Conservation (phyloP, 106 monocot genomes). For the Allium fistulosum region DNA sequence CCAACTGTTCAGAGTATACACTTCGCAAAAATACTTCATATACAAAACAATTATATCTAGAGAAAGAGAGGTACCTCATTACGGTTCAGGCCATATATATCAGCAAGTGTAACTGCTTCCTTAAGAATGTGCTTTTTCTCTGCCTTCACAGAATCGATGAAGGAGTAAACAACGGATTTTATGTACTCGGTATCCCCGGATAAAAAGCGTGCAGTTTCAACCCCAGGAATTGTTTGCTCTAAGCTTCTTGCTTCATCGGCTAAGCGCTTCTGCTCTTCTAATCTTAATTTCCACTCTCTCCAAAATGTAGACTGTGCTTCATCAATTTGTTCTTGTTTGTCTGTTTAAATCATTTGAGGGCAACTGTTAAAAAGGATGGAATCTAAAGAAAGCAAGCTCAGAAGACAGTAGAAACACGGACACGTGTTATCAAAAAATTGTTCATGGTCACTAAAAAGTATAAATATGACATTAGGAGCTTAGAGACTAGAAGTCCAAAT, state of each 20-base stretch:
- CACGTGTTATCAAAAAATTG: neutral
- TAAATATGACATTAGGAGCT: too few species aligned
- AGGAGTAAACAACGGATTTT: conserved; percentile 43
- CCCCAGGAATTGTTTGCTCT: conserved; percentile 63
- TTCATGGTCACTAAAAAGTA: neutral
- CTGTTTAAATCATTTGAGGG: conserved; percentile 21
- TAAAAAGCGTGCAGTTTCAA: conserved; percentile 65
- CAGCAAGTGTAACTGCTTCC: conserved; percentile 66
- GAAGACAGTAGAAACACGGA: neutral
- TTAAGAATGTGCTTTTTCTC: conserved; percentile 75
- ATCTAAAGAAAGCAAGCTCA: neutral
- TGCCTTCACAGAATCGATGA: conserved; percentile 71
- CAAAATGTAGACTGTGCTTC: conserved; percentile 65
- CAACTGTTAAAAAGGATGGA: neutral
- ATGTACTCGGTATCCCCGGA: conserved; percentile 74
- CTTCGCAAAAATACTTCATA: too few species aligned
- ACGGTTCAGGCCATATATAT: conserved; percentile 63
- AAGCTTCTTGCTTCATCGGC: conserved; percentile 59
- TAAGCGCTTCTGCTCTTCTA: conserved; percentile 73
- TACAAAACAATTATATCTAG: neutral
- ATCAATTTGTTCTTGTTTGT: conserved; percentile 48
- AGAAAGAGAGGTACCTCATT: conserved; percentile 53
- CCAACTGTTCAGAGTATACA: too few species aligned
- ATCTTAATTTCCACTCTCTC: conserved; percentile 79
- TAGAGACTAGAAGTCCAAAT: too few species aligned